These are phyloP conservation scores for Candida gorgasii DNA, from an alignment of 805 yeast species.

Conservation along the genomic window DNA sequence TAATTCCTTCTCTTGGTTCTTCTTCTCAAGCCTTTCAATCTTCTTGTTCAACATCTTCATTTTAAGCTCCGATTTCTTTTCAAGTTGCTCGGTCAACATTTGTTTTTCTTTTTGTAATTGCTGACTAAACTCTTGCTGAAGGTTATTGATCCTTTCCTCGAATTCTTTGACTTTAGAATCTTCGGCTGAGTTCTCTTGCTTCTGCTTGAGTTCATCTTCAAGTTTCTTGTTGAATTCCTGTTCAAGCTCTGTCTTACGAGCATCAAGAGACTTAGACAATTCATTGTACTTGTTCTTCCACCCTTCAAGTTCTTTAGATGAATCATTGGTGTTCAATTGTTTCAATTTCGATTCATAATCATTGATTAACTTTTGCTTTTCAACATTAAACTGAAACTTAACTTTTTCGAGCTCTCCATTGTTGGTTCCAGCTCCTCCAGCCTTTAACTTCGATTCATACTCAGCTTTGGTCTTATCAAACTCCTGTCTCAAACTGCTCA, in stretches of 20 bases:
- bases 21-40: conserved; percentile 49
- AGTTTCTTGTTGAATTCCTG: conserved; percentile 23
- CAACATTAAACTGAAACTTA: conserved; percentile 9
- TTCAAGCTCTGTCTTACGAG: conserved; percentile 17
- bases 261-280: conserved; percentile 17
- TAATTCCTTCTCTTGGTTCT: background rate
- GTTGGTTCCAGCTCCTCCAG: background rate
- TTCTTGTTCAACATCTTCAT: conserved; percentile 55
- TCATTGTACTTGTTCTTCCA: conserved; percentile 19
- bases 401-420: conserved; percentile 10
- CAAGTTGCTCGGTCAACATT: conserved; percentile 49
- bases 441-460: conserved; percentile 5
- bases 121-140: conserved; percentile 21
- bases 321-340: too few species aligned
- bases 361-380: conserved; percentile 15
- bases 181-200: too few species aligned
- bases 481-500: conserved; percentile 17
- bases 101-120: conserved; percentile 28
- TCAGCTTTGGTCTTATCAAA: conserved; percentile 8
- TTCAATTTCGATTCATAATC: conserved; percentile 13
- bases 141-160: conserved; percentile 9
- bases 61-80: conserved; percentile 60
- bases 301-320: conserved; percentile 19
- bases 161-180: conserved; percentile 18
- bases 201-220: conserved; percentile 22